Evolutionary conservation across 2,329 filamentous ascomycete species (phyloP).

Genomic region (Nothophoma quercina): DNA sequence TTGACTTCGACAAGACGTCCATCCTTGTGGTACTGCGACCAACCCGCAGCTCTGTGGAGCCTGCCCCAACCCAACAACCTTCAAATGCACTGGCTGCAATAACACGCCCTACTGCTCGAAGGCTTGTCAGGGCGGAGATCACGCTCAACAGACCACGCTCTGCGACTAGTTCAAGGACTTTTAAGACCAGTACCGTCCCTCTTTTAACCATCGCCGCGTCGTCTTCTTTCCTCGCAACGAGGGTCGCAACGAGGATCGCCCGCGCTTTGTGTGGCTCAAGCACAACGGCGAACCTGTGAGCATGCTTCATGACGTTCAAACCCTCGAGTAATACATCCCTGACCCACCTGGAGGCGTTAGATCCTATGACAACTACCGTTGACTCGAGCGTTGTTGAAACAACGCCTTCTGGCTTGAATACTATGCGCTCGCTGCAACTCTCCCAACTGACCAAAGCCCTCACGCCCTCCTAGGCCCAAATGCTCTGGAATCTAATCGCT

Average conservation of each 20-base stretch:
- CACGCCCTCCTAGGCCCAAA: background rate
- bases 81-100: slow-evolving; percentile 17
- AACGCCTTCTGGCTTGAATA: background rate
- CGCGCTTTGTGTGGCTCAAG: slow-evolving; percentile 9
- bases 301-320: background rate
- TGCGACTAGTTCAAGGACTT: slow-evolving; percentile 19
- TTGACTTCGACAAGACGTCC: background rate
- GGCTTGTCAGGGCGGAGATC: slow-evolving; percentile 22
- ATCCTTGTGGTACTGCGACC: background rate
- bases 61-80: background rate
- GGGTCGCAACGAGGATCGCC: background rate
- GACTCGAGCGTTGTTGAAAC: background rate
- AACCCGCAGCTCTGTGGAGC: background rate
- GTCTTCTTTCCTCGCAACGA: slow-evolving; percentile 9
- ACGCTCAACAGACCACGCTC: slow-evolving; percentile 20
- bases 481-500: no score
- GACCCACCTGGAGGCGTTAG: no score
- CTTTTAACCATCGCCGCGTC: background rate
- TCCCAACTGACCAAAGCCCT: background rate
- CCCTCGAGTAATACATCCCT: background rate
- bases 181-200: background rate
- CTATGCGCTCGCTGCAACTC: background rate
- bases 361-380: background rate
- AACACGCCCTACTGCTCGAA: slow-evolving; percentile 25
- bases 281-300: background rate